Evolutionary conservation across 129 eudicot genomes (phyloP).

Genomic region (Arctium lappa): DNA sequence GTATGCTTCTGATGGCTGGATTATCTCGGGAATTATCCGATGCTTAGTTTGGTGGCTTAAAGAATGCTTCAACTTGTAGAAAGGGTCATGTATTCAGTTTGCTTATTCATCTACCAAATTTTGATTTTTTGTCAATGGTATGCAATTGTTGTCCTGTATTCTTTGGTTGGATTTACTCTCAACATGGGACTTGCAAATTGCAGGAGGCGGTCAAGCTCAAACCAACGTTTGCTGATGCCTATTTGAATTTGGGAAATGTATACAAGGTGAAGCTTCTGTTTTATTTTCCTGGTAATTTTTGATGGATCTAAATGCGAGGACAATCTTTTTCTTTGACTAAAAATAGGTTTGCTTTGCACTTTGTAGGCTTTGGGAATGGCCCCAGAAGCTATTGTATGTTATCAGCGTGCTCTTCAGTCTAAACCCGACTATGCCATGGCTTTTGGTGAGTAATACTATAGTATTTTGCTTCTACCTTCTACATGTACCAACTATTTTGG

Average conservation of each 20-base stretch:
- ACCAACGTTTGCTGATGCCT: constrained; percentile 84
- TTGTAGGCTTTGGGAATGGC: constrained; percentile 83
- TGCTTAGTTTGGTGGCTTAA: constrained; percentile 14
- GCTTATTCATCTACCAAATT: not conserved
- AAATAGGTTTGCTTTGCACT: constrained; percentile 19
- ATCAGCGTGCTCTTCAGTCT: constrained; percentile 83
- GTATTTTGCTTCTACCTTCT: not conserved
- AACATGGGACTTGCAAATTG: constrained; percentile 2
- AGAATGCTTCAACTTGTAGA: not conserved
- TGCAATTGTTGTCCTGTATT: not conserved
- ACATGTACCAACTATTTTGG: not conserved
- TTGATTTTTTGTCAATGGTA: not conserved
- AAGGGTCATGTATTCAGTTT: constrained; percentile 8
- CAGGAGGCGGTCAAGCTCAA: constrained; percentile 96
- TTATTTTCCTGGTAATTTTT: constrained; percentile 19
- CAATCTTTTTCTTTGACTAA: constrained; percentile 9
- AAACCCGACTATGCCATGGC: constrained; percentile 94
- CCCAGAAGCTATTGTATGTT: constrained; percentile 81
- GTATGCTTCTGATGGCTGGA: not conserved
- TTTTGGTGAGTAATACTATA: constrained; percentile 51
- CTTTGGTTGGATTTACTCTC: constrained; percentile 11
- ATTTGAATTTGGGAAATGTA: constrained; percentile 81
- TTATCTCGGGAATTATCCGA: not conserved
- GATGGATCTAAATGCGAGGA: constrained; percentile 24
- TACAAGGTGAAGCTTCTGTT: constrained; percentile 60